Percentiles rank a stretch among this genome's conserved stretches.
Evolutionary conservation across 1,284 basidiomycete species (phyloP).

Genomic region (Bondarzewia mesenterica): DNA sequence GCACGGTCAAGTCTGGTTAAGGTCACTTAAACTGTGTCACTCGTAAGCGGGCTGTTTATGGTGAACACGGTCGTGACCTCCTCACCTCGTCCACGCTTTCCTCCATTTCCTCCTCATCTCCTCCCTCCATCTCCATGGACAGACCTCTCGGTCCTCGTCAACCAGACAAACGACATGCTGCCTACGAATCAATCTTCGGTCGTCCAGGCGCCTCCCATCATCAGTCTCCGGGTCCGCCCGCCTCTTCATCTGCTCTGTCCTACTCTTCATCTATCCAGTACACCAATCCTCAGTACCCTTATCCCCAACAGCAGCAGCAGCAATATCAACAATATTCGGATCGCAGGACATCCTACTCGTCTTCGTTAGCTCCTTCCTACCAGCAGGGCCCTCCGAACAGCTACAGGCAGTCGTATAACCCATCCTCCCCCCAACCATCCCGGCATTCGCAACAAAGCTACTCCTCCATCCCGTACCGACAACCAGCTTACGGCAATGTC

Average conservation of each 20-base stretch:
- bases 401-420: constrained; percentile 17
- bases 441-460: constrained; percentile 10
- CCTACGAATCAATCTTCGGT: constrained; percentile 80
- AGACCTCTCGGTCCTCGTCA: constrained; percentile 62
- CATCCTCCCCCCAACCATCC: constrained; percentile 11
- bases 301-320: constrained; percentile 20
- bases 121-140: constrained; percentile 41
- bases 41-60: no score
- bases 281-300: constrained; percentile 19
- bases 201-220: constrained; percentile 56
- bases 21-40: no score
- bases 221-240: constrained; percentile 24
- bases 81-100: neutral
- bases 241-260: constrained; percentile 11
- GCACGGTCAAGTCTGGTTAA: no score
- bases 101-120: neutral
- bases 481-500: constrained; percentile 18
- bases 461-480: constrained; percentile 21
- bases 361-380: constrained; percentile 17
- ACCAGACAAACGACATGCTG: constrained; percentile 66
- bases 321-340: constrained; percentile 22
- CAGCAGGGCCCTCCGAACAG: constrained; percentile 11
- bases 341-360: constrained; percentile 21
- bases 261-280: constrained; percentile 8
- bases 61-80: neutral